phyloP scores from a whole-genome alignment of 225 moss, liverwort and hornwort genomes.

The Bryoerythrophyllum caledonicum region DNA sequence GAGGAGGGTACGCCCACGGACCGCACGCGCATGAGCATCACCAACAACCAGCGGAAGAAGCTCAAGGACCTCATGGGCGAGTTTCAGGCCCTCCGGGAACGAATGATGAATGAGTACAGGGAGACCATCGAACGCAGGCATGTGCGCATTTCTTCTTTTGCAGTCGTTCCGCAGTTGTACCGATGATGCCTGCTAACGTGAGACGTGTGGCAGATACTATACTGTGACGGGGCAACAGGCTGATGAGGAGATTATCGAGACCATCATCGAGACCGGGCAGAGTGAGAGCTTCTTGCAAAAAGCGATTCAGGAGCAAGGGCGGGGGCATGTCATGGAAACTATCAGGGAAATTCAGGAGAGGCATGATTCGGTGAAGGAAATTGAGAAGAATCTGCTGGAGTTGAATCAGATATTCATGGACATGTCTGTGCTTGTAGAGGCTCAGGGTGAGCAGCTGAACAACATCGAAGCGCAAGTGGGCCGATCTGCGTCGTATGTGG shows the following conservation, averaged over 20 bases:
- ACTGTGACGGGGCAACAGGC: slow-evolving; percentile 54
- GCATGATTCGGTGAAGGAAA: slow-evolving; percentile 58
- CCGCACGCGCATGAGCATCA: slow-evolving; percentile 56
- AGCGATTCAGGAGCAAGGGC: slow-evolving; percentile 56
- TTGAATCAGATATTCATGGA: slow-evolving; percentile 59
- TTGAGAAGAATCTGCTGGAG: slow-evolving; percentile 54
- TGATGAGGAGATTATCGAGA: slow-evolving; percentile 54
- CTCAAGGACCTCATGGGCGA: slow-evolving; percentile 63
- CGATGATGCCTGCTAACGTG: background rate
- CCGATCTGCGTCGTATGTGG: slow-evolving; percentile 46
- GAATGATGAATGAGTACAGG: slow-evolving; percentile 58
- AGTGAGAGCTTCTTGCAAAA: slow-evolving; percentile 54
- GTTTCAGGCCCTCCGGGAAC: slow-evolving; percentile 48
- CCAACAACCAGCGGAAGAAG: slow-evolving; percentile 57
- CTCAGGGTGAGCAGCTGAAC: slow-evolving; percentile 51
- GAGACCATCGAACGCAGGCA: slow-evolving; percentile 63
- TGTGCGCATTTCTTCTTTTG: background rate
- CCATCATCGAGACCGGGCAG: slow-evolving; percentile 51
- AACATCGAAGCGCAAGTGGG: slow-evolving; percentile 55
- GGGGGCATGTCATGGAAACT: slow-evolving; percentile 57
- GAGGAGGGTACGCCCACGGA: slow-evolving; percentile 61
- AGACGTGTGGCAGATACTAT: slow-evolving; percentile 49
- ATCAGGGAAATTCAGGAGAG: slow-evolving; percentile 58
- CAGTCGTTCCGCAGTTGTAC: background rate
- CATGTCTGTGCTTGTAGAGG: slow-evolving; percentile 55